Evolutionary conservation across 2,329 filamentous ascomycete species (phyloP), one percentile per base, ranked within the genome.

Genomic region (Penicillium sclerotiorum): DNA sequence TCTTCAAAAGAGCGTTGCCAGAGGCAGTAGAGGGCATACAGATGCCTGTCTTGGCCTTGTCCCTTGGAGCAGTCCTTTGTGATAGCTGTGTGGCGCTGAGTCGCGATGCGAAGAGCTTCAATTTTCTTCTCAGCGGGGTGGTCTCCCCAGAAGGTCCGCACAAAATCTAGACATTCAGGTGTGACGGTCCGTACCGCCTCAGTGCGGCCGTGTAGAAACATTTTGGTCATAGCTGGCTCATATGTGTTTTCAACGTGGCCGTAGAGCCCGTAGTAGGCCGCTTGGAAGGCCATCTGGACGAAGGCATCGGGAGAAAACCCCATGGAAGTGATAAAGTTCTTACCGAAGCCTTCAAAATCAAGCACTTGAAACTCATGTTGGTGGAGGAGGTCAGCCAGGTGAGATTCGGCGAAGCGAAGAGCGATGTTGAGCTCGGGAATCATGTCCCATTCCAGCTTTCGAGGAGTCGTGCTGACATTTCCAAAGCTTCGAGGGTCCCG

Each of bases 371-470:
- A 96, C 72, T 99, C 94, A 64, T 96, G 96, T 69, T 99, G 94
- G 66, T 93, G 88, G 61, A 99, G 95, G 33, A 97, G 79, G 69
- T 99, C 94, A 17, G 94, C 91, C 8, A 99, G 80, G 30, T 94
- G 83, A 0, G 93, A 96, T 75, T 99, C 94, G 22, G 94, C 94
- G 64, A 99, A 99, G 7, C 94, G 89, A 6, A 97, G 80, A 1
- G 94, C 93, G 38, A 95, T 93, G 59, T 85, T 88, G 13, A 99
- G 80, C 69, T 97, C 93, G 0, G 94, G 92, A 1, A 87, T 80
- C 90, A 97, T 95, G 60, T 96, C 92, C 94, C 94, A 99, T 70
- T 96, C 93, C 1, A 97, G 80, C 73, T 96, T 97, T 70, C 95
- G 90, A 4, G 94, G 94, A 4, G 90, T 96, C 0, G 92, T 95